Evolutionary conservation across 1,139 yeast genomes (phyloP).

Genomic region (Pichia sp.): DNA sequence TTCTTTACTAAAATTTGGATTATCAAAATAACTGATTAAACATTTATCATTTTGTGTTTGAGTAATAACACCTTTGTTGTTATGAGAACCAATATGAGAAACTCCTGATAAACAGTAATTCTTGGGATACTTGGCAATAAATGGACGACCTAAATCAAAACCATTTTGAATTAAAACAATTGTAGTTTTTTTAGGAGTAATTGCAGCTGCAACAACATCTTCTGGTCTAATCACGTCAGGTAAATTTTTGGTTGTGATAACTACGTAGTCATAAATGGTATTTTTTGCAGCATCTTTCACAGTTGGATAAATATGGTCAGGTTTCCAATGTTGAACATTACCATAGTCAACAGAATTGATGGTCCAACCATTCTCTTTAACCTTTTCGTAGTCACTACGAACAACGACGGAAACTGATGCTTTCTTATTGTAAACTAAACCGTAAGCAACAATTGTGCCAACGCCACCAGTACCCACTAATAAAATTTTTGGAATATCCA

Average conservation of each 20-base stretch:
- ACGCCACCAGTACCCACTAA: conserved; percentile 54
- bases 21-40: conserved; percentile 42
- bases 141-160: conserved; percentile 46
- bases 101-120: conserved; percentile 47
- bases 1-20: conserved; percentile 23
- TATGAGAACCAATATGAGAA: conserved; percentile 38
- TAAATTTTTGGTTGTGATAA: conserved; percentile 28
- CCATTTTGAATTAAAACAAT: conserved; percentile 53
- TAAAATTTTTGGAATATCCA: conserved; percentile 27
- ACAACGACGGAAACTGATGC: conserved; percentile 45
- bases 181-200: conserved; percentile 31
- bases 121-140: conserved; percentile 41
- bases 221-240: conserved; percentile 34
- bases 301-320: conserved; percentile 38
- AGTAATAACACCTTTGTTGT: conserved; percentile 26
- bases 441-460: conserved; percentile 51
- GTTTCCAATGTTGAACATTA: conserved; percentile 42
- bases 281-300: conserved; percentile 36
- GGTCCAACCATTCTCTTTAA: conserved; percentile 39
- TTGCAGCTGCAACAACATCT: conserved; percentile 43
- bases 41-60: conserved; percentile 34
- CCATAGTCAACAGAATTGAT: conserved; percentile 51
- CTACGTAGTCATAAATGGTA: conserved; percentile 39
- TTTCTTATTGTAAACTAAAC: conserved; percentile 37
- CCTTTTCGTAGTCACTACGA: conserved; percentile 46